Base-by-base conservation (phyloP, 2,329 filamentous ascomycete species). In the Claviceps purpurea region DNA sequence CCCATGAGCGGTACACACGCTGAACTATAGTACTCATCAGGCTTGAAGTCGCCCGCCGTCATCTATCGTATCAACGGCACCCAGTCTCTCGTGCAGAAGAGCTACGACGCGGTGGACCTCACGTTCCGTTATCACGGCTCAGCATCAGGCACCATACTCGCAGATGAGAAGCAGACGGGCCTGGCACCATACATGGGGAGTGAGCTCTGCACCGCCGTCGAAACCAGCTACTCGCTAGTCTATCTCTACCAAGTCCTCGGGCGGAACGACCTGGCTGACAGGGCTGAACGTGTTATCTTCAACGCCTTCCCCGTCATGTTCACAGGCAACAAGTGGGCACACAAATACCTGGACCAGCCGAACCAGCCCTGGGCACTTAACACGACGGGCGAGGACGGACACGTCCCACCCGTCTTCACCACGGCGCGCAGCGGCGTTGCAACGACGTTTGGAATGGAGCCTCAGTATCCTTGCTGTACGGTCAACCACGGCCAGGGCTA, bases 401-500 rank as follows among this genome's bases (percentile, higher is more conserved):
- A 47, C 6, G 56, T 58, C 14, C 61, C 62, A 2, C 58, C 54
- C 3, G 50, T 64, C 4, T 79, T 76, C 60, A 77, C 65, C 51
- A 76, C 77, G 51, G 70, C 73, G 24, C 70, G 72, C 48, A 62
- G 60, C 5, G 66, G 62, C 5, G 54, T 62, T 8, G 49, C 61
- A 70, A 64, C 57, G 69, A 77, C 57, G 62, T 73, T 53, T 58
- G 76, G 75, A 1, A 63, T 78, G 14, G 75, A 77, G 52, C 73
- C 73, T 2, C 69, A 75, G 38, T 78, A 66, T 46, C 72, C 73
- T 1, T 81, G 77, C 62, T 81, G 77, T 57, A 78, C 76, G 1
- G 77, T 81, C 54, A 81, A 81, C 53, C 75, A 79, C 56, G 73
- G 71, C 1, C 76, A 79, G 57, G 78, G 73, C 8, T 77, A 73